Evolutionary conservation across 2,329 filamentous ascomycete genomes (phyloP).

Genomic region (Cladosporium sp.): DNA sequence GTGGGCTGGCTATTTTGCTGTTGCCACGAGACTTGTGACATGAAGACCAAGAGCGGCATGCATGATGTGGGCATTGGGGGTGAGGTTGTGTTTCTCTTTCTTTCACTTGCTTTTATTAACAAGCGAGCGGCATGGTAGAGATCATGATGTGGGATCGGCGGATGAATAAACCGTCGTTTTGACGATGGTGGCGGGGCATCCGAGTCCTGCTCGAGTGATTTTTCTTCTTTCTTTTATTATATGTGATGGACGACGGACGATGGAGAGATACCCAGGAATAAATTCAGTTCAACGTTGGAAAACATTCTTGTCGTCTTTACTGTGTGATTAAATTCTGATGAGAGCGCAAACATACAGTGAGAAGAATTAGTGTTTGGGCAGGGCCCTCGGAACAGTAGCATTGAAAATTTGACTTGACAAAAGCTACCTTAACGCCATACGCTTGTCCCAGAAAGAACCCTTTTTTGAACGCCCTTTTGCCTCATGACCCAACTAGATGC

Average conservation of each 20-base stretch:
- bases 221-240: slow-evolving; percentile 2
- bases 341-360: not conserved
- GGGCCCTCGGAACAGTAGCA: slow-evolving; percentile 22
- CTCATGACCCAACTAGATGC: slow-evolving; percentile 10
- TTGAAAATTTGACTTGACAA: slow-evolving; percentile 21
- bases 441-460: slow-evolving; percentile 19
- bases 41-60: slow-evolving; percentile 2
- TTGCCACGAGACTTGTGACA: not conserved
- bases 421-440: slow-evolving; percentile 22
- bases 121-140: not conserved
- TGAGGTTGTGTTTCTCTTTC: not conserved
- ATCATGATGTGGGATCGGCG: not conserved
- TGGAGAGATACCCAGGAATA: slow-evolving; percentile 22
- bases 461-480: slow-evolving; percentile 8
- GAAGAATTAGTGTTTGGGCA: slow-evolving; percentile 3
- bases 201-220: not conserved
- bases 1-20: not conserved
- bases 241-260: slow-evolving; percentile 4
- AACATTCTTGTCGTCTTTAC: too few species aligned
- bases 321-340: too few species aligned
- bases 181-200: slow-evolving; percentile 3
- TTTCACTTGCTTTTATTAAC: not conserved
- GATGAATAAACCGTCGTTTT: not conserved
- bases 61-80: not conserved
- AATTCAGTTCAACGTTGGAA: slow-evolving; percentile 16